Evolutionary conservation across 2,329 filamentous ascomycete species (phyloP), one percentile per base, ranked within the genome.

Genomic region (Ascochyta fabae): DNA sequence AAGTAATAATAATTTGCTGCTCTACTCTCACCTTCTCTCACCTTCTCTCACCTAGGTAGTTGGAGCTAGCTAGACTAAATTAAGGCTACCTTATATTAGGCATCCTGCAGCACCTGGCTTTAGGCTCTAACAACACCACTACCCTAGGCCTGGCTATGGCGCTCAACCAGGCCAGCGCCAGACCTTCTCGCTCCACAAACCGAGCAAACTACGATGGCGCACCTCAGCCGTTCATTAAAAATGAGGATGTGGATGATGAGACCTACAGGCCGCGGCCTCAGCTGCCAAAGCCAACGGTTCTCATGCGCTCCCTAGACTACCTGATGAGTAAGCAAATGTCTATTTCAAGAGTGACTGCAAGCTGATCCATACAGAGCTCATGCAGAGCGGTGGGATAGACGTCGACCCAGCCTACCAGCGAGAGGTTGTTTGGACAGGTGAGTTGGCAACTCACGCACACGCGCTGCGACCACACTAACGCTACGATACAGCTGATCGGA

Each of bases 381-480:
- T 74, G 10, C 59, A 72, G 1, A 48, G 48, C 6, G 59, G 58
- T 6, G 31, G 16, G 1, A 69, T 81, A 36, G 70, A 80, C 40
- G 64, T 81, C 6, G 69, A 80, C 49, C 79, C 80, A 4, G 76
- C 79, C 15, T 81, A 81, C 46, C 79, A 81, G 59, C 67, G 80
- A 53, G 79, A 78, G 33, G 74, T 81, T 19, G 79, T 81, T 1
- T 82, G 80, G 80, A 67, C 61, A 27, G 54, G 64, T 65, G 58
- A 68, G 59, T 7, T 0, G 22, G 16, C 10, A 19, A 33, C 3
- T 36, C 23, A 6, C 24, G 15, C 13, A 39, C 19, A 33, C 22
- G 6, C 16, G 9, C 12, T 1, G 29, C 8, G 8, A 16, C 26
- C 16, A 4, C 31, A 27, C 42, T 62, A 15, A 59, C 29, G 24